Base-by-base conservation (phyloP, 257 asterid genomes). In the Penstemon newberryi region DNA sequence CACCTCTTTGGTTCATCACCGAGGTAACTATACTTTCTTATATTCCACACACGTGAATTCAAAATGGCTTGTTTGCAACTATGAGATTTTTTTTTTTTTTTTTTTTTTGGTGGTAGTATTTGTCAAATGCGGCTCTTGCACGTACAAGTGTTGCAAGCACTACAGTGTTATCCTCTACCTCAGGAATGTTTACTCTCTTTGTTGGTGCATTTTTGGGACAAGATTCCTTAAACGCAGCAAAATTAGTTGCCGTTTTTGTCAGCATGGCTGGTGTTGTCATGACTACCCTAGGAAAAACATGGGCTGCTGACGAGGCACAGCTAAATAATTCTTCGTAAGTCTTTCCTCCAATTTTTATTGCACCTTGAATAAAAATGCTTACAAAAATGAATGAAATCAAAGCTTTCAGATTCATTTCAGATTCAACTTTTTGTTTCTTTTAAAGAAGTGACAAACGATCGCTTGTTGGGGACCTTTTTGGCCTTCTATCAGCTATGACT, bases 141-240 rank as follows among this genome's bases (percentile, higher is more conserved):
- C 96, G 92, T 59, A 89, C 97, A n/a, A 94, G 97, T 63, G 99
- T 94, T 75, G 96, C 99, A 63, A 94, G 97, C 74, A 91, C 99
- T 36, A 94, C 99, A 3, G 96, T 94, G 63, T 80, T 94, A 71
- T 94, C 99, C 49, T 91, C 99, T 56, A 94, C 99, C 38, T 91
- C 99, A 11, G 99, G 99, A 59, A 73, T 94, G 74, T 94, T 94
- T 78, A 94, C 99, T 60, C 97, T 94, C 63, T 94, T 94, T 62
- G 72, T 94, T 47, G 93, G 97, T 79, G 96, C 95, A 49, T 83
- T 83, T 77, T 69, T 94, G 88, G 99, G 99, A 47, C 90, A 94
- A 86, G 99, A 94, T 74, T 80, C 97, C 53, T 77, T 94, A 66
- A 91, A 80, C 69, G 52, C 83, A 42, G 83, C 96, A 15, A 91